Percentiles rank a stretch among this genome's conserved stretches.
Conservation (phyloP, 129 eudicot species). For the Cynara cardunculus region DNA sequence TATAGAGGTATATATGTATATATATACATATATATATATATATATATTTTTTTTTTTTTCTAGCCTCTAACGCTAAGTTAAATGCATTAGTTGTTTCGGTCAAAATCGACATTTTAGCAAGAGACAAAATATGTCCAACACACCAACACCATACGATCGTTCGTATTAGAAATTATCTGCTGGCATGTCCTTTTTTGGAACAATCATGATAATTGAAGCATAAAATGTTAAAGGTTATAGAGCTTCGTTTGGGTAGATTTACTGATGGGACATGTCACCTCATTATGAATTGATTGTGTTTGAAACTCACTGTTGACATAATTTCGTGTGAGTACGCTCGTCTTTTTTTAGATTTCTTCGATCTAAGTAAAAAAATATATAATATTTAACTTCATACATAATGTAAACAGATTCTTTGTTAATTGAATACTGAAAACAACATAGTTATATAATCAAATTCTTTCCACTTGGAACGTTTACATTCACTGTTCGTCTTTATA, state of each 20-base stretch:
- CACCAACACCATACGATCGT: background rate
- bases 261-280: background rate
- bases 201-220: background rate
- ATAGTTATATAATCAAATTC: too few species aligned
- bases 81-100: background rate
- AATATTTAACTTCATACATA: too few species aligned
- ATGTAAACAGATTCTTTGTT: background rate
- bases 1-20: too few species aligned
- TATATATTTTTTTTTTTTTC: background rate
- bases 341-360: background rate
- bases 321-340: background rate
- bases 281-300: background rate
- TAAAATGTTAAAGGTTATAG: background rate
- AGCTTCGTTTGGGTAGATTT: background rate
- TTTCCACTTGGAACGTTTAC: background rate
- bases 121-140: background rate
- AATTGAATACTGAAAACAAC: background rate
- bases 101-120: background rate
- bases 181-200: background rate
- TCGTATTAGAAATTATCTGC: background rate
- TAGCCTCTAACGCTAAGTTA: background rate
- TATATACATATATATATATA: too few species aligned
- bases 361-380: too few species aligned
- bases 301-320: background rate
- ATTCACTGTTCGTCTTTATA: too few species aligned